Percentiles rank a stretch among this genome's conserved stretches.
These are phyloP conservation scores for Aspergillus heteromorphus DNA, from an alignment of 495 filamentous ascomycete species.

Conservation along the genomic window DNA sequence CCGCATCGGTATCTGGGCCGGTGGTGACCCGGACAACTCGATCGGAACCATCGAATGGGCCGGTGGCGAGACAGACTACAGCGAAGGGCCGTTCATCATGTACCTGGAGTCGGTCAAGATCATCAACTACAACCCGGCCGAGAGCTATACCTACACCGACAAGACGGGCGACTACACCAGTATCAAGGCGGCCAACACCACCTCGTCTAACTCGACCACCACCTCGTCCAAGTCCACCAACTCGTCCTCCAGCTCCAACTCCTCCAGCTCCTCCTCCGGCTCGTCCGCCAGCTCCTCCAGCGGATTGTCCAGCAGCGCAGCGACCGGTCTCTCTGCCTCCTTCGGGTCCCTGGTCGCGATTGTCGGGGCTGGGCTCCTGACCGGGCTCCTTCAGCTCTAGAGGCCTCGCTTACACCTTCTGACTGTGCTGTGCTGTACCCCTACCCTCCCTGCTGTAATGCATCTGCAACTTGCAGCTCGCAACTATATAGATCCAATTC, in stretches of 20 bases:
- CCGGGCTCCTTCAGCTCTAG: too few relatives aligned
- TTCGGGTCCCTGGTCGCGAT: too few relatives aligned
- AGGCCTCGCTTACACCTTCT: too few relatives aligned
- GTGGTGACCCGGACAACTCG: constrained; percentile 64
- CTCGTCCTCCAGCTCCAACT: background rate
- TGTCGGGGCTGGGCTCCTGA: too few relatives aligned
- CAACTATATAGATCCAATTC: too few relatives aligned
- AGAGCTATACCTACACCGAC: constrained; percentile 31
- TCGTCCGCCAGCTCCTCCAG: background rate
- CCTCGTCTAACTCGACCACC: constrained; percentile 1
- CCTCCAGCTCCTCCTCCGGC: background rate
- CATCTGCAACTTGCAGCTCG: too few relatives aligned
- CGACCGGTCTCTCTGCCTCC: too few relatives aligned
- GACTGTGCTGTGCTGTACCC: too few relatives aligned
- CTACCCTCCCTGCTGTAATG: too few relatives aligned
- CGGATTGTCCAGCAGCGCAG: too few relatives aligned
- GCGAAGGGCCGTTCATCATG: constrained; percentile 63
- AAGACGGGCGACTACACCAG: constrained; percentile 29
- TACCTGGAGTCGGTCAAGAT: constrained; percentile 47
- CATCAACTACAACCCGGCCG: constrained; percentile 33
- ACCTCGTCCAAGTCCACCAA: background rate
- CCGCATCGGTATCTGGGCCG: constrained; percentile 77
- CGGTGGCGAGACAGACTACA: constrained; percentile 64
- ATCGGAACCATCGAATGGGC: constrained; percentile 61
- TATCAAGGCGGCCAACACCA: constrained; percentile 22